These are phyloP conservation scores for Begonia masoniana DNA, from an alignment of 306 rosid genomes.

Conservation along the genomic window DNA sequence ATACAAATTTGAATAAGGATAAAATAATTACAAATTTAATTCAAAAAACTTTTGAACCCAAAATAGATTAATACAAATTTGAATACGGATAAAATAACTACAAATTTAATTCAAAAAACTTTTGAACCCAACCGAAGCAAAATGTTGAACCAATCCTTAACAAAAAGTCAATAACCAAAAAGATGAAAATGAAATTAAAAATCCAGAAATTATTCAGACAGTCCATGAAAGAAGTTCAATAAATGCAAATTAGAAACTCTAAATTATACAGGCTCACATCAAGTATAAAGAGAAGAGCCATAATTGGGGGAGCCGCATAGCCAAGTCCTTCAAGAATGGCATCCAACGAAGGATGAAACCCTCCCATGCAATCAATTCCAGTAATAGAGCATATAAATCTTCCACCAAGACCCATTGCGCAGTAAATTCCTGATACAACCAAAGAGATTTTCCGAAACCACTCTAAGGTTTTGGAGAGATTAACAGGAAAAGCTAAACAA, in stretches of 20 bases:
- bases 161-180: too few relatives aligned
- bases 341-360: conserved; percentile 68
- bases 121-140: too few relatives aligned
- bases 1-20: too few relatives aligned
- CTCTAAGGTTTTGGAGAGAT: not conserved
- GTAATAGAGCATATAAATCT: conserved; percentile 69
- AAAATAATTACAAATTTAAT: too few relatives aligned
- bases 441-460: not conserved
- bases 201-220: not conserved
- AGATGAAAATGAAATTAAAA: too few relatives aligned
- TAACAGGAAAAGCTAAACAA: not conserved
- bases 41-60: too few relatives aligned
- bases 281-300: conserved; percentile 89
- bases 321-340: conserved; percentile 82
- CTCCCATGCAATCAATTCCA: conserved; percentile 77
- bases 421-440: conserved; percentile 57
- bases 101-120: too few relatives aligned
- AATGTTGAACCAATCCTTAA: too few relatives aligned
- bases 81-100: too few relatives aligned
- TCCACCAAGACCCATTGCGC: conserved; percentile 90
- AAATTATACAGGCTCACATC: conserved; percentile 34
- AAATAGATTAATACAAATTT: too few relatives aligned
- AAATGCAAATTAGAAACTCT: not conserved
- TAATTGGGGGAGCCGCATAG: conserved; percentile 86
- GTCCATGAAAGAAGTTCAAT: not conserved